Percentiles rank a stretch among this genome's conserved stretches.
phyloP scores from a whole-genome alignment of 2,329 filamentous ascomycete genomes.

The Aspergillus hiratsukae region DNA sequence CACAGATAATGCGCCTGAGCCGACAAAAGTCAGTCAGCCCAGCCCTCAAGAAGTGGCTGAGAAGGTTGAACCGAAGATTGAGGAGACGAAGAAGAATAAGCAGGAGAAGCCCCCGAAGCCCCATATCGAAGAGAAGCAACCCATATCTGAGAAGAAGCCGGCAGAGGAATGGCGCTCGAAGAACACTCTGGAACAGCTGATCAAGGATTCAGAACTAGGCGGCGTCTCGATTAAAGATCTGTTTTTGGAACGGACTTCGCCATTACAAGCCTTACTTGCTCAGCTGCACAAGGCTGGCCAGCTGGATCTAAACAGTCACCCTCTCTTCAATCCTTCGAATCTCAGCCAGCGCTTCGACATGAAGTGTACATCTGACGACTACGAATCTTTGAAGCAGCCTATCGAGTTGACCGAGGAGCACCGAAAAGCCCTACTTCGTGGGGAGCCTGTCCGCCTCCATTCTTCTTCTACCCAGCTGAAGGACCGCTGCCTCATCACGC shows the following conservation, averaged over 20 bases:
- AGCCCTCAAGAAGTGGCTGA: slow-evolving; percentile 9
- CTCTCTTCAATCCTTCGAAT: slow-evolving; percentile 39
- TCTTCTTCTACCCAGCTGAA: slow-evolving; percentile 34
- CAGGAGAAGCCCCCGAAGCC: slow-evolving; percentile 18
- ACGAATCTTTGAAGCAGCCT: slow-evolving; percentile 36
- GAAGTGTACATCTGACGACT: slow-evolving; percentile 39
- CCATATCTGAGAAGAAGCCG: slow-evolving; percentile 13
- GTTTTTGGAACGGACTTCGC: slow-evolving; percentile 35
- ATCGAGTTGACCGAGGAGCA: slow-evolving; percentile 41
- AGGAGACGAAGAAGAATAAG: slow-evolving; percentile 22
- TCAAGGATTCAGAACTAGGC: slow-evolving; percentile 35
- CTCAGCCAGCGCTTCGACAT: slow-evolving; percentile 40
- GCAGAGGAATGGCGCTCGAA: slow-evolving; percentile 34
- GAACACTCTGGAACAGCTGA: slow-evolving; percentile 38
- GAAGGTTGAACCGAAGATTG: slow-evolving; percentile 20
- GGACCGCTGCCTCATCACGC: slow-evolving; percentile 42
- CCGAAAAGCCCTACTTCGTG: slow-evolving; percentile 37
- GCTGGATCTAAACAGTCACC: slow-evolving; percentile 35
- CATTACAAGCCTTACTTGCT: slow-evolving; percentile 36
- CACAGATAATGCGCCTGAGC: slow-evolving; percentile 11
- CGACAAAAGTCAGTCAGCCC: slow-evolving; percentile 14
- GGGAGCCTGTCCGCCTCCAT: slow-evolving; percentile 39
- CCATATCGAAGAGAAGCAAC: slow-evolving; percentile 18
- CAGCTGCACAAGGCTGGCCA: slow-evolving; percentile 35
- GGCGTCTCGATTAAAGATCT: slow-evolving; percentile 37